These are phyloP conservation scores for Pyrenophora seminiperda DNA, from an alignment of 2,329 filamentous ascomycete species.

Conservation along the genomic window DNA sequence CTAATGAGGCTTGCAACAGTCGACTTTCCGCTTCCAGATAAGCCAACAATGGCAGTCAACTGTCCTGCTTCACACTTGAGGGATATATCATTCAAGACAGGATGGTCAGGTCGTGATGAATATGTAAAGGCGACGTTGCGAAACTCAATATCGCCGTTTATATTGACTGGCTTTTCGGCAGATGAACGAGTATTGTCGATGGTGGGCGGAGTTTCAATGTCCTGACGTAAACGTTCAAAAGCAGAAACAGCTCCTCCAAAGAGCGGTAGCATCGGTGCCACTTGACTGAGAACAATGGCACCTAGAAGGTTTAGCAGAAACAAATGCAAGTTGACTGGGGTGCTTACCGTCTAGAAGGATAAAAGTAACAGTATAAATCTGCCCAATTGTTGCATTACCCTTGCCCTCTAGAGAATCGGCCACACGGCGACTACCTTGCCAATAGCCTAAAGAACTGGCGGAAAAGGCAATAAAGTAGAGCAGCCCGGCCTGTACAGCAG, in stretches of 20 bases:
- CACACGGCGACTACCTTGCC: conserved; percentile 66
- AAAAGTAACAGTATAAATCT: conserved; percentile 62
- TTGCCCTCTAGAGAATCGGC: conserved; percentile 49
- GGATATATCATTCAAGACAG: conserved; percentile 47
- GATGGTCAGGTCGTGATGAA: conserved; percentile 48
- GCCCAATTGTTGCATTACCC: conserved; percentile 48
- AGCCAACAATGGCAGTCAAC: conserved; percentile 52
- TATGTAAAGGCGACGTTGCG: conserved; percentile 51
- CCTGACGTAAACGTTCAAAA: conserved; percentile 62
- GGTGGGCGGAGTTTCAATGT: conserved; percentile 58
- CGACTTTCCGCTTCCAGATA: conserved; percentile 51
- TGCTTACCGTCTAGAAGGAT: conserved; percentile 57
- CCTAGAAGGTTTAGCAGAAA: conserved; percentile 31
- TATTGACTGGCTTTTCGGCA: conserved; percentile 28
- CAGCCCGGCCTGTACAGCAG: conserved; percentile 64
- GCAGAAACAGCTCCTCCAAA: conserved; percentile 58
- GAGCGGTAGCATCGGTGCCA: conserved; percentile 56
- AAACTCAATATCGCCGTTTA: conserved; percentile 56
- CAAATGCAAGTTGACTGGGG: background rate
- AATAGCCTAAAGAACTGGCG: conserved; percentile 70
- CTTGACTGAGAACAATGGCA: conserved; percentile 53
- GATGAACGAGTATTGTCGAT: conserved; percentile 47
- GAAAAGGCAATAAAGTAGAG: conserved; percentile 72
- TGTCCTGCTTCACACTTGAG: conserved; percentile 46
- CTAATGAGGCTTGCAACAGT: conserved; percentile 49